A percentile compares a stretch with the other conserved stretches of the same genome.
These are phyloP conservation scores for Piloderma croceum DNA, from an alignment of 768 basidiomycete genomes.

Conservation along the genomic window DNA sequence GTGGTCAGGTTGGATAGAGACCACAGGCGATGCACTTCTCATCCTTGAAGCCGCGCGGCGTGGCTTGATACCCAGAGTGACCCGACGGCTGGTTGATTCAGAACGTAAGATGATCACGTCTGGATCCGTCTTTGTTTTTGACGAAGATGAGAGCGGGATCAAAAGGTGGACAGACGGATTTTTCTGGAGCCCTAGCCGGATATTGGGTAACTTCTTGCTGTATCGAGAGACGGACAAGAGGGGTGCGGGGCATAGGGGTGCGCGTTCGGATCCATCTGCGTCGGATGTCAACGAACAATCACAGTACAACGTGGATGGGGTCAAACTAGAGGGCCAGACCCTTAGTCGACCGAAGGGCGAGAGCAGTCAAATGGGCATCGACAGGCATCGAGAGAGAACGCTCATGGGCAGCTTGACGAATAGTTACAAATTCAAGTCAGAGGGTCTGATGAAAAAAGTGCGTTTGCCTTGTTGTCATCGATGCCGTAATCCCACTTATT, in stretches of 20 bases:
- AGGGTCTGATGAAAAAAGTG: slow-evolving; percentile 97
- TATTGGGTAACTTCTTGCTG: slow-evolving; percentile 88
- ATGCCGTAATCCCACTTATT: slow-evolving; percentile 12
- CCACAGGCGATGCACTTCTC: slow-evolving; percentile 91
- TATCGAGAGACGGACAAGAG: slow-evolving; percentile 92
- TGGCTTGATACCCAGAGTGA: slow-evolving; percentile 88
- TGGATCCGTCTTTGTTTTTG: slow-evolving; percentile 94
- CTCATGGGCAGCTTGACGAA: slow-evolving; percentile 64
- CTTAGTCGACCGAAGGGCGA: slow-evolving; percentile 65
- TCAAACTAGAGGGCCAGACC: slow-evolving; percentile 33
- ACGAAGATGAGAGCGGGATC: slow-evolving; percentile 95
- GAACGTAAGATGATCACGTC: slow-evolving; percentile 91
- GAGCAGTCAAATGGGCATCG: slow-evolving; percentile 40
- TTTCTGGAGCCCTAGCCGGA: slow-evolving; percentile 90
- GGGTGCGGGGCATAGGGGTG: slow-evolving; percentile 56
- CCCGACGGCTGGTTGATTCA: slow-evolving; percentile 84
- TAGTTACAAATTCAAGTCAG: slow-evolving; percentile 84
- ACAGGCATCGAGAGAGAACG: slow-evolving; percentile 72
- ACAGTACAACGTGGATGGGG: slow-evolving; percentile 30
- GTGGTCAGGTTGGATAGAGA: slow-evolving; percentile 93
- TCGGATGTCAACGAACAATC: slow-evolving; percentile 36
- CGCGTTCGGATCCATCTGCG: slow-evolving; percentile 34
- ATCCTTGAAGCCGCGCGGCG: slow-evolving; percentile 91
- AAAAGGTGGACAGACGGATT: slow-evolving; percentile 98
- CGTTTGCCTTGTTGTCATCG: slow-evolving; percentile 17